A percentile compares a stretch with the other conserved stretches of the same genome.
These are phyloP conservation scores for Marasmius oreades DNA, from an alignment of 1,284 basidiomycete genomes.

Conservation along the genomic window DNA sequence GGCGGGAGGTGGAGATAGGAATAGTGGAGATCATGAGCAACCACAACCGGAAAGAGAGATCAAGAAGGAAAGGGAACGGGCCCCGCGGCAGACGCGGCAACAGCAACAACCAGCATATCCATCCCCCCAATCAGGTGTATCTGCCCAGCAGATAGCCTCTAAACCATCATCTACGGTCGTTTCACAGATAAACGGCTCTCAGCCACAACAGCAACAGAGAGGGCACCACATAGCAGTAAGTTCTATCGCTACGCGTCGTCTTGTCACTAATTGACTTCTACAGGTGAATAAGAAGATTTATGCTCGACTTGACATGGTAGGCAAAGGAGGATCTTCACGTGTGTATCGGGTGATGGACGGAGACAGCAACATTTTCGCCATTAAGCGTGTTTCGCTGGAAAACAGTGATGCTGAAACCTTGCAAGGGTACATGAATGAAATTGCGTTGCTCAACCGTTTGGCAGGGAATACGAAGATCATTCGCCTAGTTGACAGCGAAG, in stretches of 20 bases:
- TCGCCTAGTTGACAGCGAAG: conserved; percentile 82
- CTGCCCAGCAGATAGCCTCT: conserved; percentile 20
- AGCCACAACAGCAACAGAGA: conserved; percentile 15
- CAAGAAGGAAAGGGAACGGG: conserved; percentile 22
- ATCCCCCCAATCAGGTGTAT: conserved; percentile 17
- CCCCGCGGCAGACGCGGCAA: conserved; percentile 20
- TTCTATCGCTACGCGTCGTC: background rate
- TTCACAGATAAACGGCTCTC: background rate
- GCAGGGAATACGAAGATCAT: conserved; percentile 90
- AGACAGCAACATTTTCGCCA: conserved; percentile 76
- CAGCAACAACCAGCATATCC: conserved; percentile 5
- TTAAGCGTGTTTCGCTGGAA: conserved; percentile 87
- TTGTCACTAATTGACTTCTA: background rate
- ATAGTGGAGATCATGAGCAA: conserved; percentile 28
- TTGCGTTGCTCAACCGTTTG: conserved; percentile 80
- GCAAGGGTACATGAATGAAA: conserved; percentile 93
- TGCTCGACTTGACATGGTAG: conserved; percentile 81
- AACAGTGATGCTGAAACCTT: conserved; percentile 84
- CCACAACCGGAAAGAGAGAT: conserved; percentile 26
- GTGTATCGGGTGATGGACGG: conserved; percentile 86
- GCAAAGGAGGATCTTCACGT: conserved; percentile 90
- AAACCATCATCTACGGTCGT: background rate
- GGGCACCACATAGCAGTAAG: conserved; percentile 29
- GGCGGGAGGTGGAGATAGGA: conserved; percentile 39
- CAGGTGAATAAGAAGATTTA: conserved; percentile 83